Conservation (phyloP, 139 green algal species). For the Chlorella sp. region DNA sequence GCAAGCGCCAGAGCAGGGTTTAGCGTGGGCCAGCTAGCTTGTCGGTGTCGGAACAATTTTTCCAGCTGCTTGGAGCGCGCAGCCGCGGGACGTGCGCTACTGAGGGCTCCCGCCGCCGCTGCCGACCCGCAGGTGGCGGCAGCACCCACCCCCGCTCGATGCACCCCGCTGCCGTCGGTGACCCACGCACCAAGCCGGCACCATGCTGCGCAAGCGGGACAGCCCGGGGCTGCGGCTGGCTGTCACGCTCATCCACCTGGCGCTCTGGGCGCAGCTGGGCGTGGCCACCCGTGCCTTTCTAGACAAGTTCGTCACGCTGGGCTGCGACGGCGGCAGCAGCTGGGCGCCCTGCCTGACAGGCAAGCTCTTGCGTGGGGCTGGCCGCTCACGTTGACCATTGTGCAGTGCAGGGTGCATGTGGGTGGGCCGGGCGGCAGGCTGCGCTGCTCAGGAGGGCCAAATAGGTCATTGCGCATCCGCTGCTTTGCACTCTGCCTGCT, state of each 20-base stretch:
- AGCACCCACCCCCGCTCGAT: no score
- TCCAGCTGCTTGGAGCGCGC: no score
- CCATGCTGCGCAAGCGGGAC: constrained; percentile 5
- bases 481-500: background rate
- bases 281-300: constrained; percentile 59
- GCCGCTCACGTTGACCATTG: background rate
- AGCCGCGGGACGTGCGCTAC: background rate
- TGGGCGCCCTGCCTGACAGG: constrained; percentile 60
- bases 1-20: no score
- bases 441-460: no score
- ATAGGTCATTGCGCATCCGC: background rate
- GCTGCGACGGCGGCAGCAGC: constrained; percentile 37
- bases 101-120: background rate
- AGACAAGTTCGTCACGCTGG: constrained; percentile 50
- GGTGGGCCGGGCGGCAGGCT: no score
- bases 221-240: background rate
- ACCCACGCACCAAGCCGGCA: background rate
- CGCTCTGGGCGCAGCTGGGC: constrained; percentile 56
- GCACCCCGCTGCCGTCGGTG: no score
- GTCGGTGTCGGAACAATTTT: no score
- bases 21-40: no score
- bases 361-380: no score
- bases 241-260: constrained; percentile 48
- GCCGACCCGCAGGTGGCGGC: no score
- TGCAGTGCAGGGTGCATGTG: no score